phyloP scores from a whole-genome alignment of 805 yeast genomes.

The Maudiozyma bulderi region DNA sequence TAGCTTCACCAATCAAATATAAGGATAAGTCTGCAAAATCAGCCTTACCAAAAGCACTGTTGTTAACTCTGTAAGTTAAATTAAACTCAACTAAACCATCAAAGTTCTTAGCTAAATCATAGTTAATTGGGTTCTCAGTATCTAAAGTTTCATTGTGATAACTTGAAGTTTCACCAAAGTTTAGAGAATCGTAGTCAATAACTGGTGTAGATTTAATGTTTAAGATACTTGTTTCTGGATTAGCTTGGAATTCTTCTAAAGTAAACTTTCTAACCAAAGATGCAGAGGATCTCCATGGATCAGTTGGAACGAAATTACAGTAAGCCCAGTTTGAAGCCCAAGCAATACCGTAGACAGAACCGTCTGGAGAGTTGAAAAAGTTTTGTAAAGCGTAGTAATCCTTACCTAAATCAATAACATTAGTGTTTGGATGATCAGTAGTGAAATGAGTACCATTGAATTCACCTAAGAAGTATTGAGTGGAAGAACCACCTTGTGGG shows the following conservation, averaged over 20 bases:
- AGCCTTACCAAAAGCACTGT: not conserved
- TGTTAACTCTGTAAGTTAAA: not conserved
- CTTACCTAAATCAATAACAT: conserved; percentile 1
- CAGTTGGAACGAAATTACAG: not conserved
- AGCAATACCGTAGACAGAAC: not conserved
- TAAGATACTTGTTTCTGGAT: not conserved
- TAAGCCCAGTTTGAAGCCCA: conserved; percentile 2
- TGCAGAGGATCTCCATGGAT: conserved; percentile 3
- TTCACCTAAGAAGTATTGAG: not conserved
- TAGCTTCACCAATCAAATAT: not conserved
- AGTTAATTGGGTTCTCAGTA: not conserved
- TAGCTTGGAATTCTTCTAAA: conserved; percentile 1
- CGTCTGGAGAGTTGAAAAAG: not conserved
- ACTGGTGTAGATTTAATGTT: conserved; percentile 1
- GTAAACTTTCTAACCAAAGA: conserved; percentile 1
- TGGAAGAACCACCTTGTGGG: not conserved
- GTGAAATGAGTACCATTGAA: conserved; percentile 1
- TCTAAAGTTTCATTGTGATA: not conserved
- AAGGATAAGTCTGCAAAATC: not conserved
- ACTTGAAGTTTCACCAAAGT: not conserved
- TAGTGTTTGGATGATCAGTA: not conserved
- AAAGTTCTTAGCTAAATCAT: not conserved
- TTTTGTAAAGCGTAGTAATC: conserved; percentile 2
- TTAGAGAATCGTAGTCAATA: not conserved
- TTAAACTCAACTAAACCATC: not conserved